These are phyloP conservation scores for Ramularia endophylla DNA, from an alignment of 2,329 filamentous ascomycete genomes.

Conservation along the genomic window DNA sequence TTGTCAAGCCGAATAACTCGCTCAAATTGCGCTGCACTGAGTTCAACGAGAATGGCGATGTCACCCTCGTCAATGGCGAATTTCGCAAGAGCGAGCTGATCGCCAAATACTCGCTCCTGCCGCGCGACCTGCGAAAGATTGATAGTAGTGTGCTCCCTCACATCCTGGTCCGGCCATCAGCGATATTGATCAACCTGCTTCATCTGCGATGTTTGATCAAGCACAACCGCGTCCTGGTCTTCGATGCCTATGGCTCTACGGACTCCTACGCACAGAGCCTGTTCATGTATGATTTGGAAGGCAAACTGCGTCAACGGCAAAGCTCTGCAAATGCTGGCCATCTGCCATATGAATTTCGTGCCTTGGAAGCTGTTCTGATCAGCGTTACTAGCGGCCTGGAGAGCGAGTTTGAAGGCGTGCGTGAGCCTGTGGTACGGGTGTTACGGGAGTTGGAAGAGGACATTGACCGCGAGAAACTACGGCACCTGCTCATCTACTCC, in stretches of 20 bases:
- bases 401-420: slow-evolving; percentile 88
- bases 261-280: slow-evolving; percentile 92
- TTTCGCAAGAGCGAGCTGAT: slow-evolving; percentile 98
- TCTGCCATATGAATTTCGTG: slow-evolving; percentile 92
- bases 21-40: slow-evolving; percentile 88
- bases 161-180: slow-evolving; percentile 86
- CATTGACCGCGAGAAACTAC: slow-evolving; percentile 89
- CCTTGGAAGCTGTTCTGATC: slow-evolving; percentile 89
- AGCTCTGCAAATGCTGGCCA: slow-evolving; percentile 45
- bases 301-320: slow-evolving; percentile 79
- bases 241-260: slow-evolving; percentile 91
- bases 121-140: slow-evolving; percentile 94
- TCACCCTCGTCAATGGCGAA: slow-evolving; percentile 87
- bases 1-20: slow-evolving; percentile 75
- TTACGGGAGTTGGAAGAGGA: slow-evolving; percentile 90
- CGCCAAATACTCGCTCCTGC: slow-evolving; percentile 90
- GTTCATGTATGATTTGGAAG: slow-evolving; percentile 97
- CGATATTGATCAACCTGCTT: slow-evolving; percentile 92
- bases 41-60: slow-evolving; percentile 85
- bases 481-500: slow-evolving; percentile 84
- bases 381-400: slow-evolving; percentile 89
- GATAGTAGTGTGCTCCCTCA: slow-evolving; percentile 93
- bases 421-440: slow-evolving; percentile 85
- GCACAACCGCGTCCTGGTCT: slow-evolving; percentile 86
- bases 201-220: slow-evolving; percentile 95